Evolutionary conservation across 2,329 filamentous ascomycete genomes (phyloP), one percentile per base, ranked within the genome.

Genomic region (Aspergillus neotritici): DNA sequence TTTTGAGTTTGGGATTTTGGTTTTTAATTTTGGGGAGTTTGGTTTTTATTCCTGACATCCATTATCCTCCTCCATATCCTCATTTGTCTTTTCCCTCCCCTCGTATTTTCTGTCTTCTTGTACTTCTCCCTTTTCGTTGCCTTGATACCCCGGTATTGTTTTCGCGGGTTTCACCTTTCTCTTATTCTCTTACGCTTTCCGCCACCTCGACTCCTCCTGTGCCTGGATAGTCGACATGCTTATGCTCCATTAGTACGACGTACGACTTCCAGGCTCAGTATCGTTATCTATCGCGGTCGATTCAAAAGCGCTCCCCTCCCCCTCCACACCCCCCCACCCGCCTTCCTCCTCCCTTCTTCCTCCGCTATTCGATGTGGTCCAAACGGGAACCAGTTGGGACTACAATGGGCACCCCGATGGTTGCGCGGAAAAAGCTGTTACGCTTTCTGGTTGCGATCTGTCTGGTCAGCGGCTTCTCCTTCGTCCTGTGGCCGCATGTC

Each of bases 341-440:
- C 21, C 6, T 25, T 5, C 21, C 21, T 25, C 21, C 4, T 21
- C 21, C 21, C 9, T 25, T 9, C 21, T 9, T 25, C 21, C 21
- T 25, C 21, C 21, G 21, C 21, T 25, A 5, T 25, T 25, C 21
- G 21, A 25, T 25, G 21, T 25, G 21, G 21, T 25, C 21, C 21
- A 25, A 25, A 25, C 21, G 21, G 21, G 21, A 25, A 25, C 21
- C 21, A 25, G 21, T 25, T 29, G 41, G 42, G n/a, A 30, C 41
- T 12, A 38, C 54, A 16, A 56, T 54, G 35, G 56, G 52, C 16
- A 48, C 55, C 29, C 61, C 61, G 21, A 60, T 56, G 53, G 52
- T 61, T 17, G 58, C 59, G 57, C 64, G 56, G 54, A 64, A 59
- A 46, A 62, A 57, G 41, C 39, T 62, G 8, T 13, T 60, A 31